phyloP scores from a whole-genome alignment of 495 filamentous ascomycete genomes.

The Hyaloscypha bicolor region DNA sequence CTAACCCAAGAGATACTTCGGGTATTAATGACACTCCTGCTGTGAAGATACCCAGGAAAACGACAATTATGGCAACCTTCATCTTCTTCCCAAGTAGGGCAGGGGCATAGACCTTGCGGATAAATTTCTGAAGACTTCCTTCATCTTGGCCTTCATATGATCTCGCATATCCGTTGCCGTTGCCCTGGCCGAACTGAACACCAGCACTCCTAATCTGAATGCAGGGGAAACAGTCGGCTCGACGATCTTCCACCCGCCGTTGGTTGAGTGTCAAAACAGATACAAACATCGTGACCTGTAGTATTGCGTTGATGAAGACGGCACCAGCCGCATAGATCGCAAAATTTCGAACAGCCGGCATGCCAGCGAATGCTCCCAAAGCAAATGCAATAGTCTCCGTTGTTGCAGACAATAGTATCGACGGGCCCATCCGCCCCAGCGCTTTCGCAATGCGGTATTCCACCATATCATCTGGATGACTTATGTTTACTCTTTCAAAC shows the following conservation, averaged over 20 bases:
- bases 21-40: slow-evolving; percentile 83
- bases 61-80: slow-evolving; percentile 71
- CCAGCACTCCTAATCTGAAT: slow-evolving; percentile 69
- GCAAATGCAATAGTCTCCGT: slow-evolving; percentile 94
- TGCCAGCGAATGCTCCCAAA: slow-evolving; percentile 89
- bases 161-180: slow-evolving; percentile 32
- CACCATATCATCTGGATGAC: slow-evolving; percentile 82
- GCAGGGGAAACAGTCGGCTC: slow-evolving; percentile 94
- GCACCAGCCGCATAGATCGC: slow-evolving; percentile 95
- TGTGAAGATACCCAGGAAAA: slow-evolving; percentile 88
- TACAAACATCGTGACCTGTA: slow-evolving; percentile 96
- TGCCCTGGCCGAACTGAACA: slow-evolving; percentile 45
- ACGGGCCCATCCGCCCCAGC: slow-evolving; percentile 91
- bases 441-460: slow-evolving; percentile 82
- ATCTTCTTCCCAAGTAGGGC: slow-evolving; percentile 73
- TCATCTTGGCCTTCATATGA: slow-evolving; percentile 74
- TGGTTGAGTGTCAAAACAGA: slow-evolving; percentile 91
- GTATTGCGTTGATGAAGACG: slow-evolving; percentile 91
- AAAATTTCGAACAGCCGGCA: slow-evolving; percentile 97
- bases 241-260: slow-evolving; percentile 75
- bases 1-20: slow-evolving; percentile 80
- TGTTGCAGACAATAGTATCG: slow-evolving; percentile 90
- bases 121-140: slow-evolving; percentile 77
- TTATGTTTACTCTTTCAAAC: slow-evolving; percentile 92
- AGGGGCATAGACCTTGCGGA: slow-evolving; percentile 86